phyloP scores from a whole-genome alignment of 2,329 filamentous ascomycete genomes.

The Curvularia spicifera region DNA sequence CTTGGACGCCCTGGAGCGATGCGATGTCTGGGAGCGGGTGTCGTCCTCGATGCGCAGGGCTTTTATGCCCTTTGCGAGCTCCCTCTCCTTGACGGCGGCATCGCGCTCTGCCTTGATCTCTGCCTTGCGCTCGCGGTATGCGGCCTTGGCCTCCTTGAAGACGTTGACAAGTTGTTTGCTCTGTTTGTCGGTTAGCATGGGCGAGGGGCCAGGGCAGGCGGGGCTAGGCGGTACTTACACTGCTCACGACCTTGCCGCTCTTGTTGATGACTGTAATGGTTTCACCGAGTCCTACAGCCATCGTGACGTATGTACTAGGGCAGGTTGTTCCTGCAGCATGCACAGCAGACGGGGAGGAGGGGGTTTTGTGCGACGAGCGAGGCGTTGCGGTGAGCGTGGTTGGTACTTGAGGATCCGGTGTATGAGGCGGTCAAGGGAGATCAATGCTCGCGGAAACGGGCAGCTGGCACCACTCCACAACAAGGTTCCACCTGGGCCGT shows the following conservation, averaged over 20 bases:
- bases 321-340: constrained; percentile 30
- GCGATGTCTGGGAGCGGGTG: constrained; percentile 41
- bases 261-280: constrained; percentile 90
- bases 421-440: constrained; percentile 40
- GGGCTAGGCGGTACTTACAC: constrained; percentile 61
- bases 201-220: neutral
- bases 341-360: constrained; percentile 26
- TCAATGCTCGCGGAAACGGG: constrained; percentile 38
- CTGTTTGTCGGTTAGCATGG: constrained; percentile 54
- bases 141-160: constrained; percentile 88
- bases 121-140: constrained; percentile 87
- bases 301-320: constrained; percentile 24
- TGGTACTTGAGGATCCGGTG: constrained; percentile 27
- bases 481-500: constrained; percentile 30
- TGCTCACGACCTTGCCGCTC: constrained; percentile 89
- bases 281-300: constrained; percentile 64
- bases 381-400: constrained; percentile 19
- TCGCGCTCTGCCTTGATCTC: constrained; percentile 76
- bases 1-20: constrained; percentile 36
- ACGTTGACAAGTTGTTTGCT: constrained; percentile 88
- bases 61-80: constrained; percentile 65
- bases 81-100: constrained; percentile 61
- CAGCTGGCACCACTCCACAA: constrained; percentile 31
- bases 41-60: constrained; percentile 53
- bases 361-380: constrained; percentile 30